Percentiles rank a stretch among this genome's conserved stretches.
Conservation (phyloP, 305 asterid species). For the Fraxinus ornus region DNA sequence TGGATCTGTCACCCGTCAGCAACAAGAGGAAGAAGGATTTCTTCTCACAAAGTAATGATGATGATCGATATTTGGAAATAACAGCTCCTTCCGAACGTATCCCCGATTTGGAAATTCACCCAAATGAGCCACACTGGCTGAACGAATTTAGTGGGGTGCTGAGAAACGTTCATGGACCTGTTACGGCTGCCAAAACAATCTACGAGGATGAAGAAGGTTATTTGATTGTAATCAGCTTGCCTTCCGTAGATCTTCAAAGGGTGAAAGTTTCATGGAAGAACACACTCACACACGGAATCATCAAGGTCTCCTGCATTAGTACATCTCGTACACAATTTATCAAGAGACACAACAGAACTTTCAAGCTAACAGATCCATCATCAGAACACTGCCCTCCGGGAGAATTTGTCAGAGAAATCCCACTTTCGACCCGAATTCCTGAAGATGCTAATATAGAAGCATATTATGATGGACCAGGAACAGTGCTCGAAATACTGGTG, state of each 20-base stretch:
- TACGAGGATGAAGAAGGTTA: conserved; percentile 80
- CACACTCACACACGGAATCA: conserved; percentile 66
- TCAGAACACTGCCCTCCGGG: conserved; percentile 90
- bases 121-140: conserved; percentile 66
- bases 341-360: conserved; percentile 69
- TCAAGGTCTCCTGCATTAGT: conserved; percentile 70
- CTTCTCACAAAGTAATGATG: conserved; percentile 52
- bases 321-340: conserved; percentile 57
- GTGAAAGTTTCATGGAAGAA: conserved; percentile 91
- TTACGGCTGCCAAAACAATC: conserved; percentile 73
- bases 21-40: conserved; percentile 69
- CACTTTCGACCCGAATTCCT: conserved; percentile 74
- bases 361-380: conserved; percentile 63
- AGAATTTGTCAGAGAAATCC: conserved; percentile 81
- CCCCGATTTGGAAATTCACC: conserved; percentile 57
- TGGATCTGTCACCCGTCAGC: conserved; percentile 60
- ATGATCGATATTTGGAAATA: conserved; percentile 44
- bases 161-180: conserved; percentile 72
- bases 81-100: conserved; percentile 40
- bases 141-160: conserved; percentile 69
- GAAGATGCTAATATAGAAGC: conserved; percentile 91
- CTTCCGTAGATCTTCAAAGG: conserved; percentile 76
- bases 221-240: conserved; percentile 66
- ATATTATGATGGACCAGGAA: conserved; percentile 67
- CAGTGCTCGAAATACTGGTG: conserved; percentile 73